These are phyloP conservation scores for Apiospora hydei DNA, from an alignment of 2,329 filamentous ascomycete species.

Conservation along the genomic window DNA sequence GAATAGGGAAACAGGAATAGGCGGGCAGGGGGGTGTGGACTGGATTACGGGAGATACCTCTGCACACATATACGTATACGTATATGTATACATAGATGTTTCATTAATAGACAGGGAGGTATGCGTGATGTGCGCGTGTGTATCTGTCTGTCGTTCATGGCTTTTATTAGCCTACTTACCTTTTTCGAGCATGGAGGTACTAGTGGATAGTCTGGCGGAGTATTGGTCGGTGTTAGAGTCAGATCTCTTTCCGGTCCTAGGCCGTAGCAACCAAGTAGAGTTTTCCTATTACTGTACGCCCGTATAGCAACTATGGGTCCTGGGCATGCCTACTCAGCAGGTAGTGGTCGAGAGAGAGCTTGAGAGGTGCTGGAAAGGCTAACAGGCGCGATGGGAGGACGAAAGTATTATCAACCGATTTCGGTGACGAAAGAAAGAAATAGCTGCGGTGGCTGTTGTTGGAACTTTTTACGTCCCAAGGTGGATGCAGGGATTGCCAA, in stretches of 20 bases:
- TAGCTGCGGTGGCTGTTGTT: background rate
- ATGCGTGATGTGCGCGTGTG: slow-evolving; percentile 18
- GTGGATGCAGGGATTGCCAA: slow-evolving; percentile 18
- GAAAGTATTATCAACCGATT: background rate
- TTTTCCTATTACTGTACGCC: slow-evolving; percentile 7
- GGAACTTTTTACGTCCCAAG: slow-evolving; percentile 1
- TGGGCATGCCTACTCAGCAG: background rate
- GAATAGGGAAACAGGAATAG: slow-evolving; percentile 19
- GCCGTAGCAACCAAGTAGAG: background rate
- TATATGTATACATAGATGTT: slow-evolving; percentile 19
- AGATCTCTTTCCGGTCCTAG: slow-evolving; percentile 7
- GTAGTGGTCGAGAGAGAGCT: too few species aligned
- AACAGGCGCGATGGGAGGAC: background rate
- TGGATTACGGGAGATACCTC: slow-evolving; percentile 4
- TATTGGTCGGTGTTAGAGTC: slow-evolving; percentile 16
- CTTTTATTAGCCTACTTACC: slow-evolving; percentile 19
- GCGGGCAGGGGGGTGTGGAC: slow-evolving; percentile 16
- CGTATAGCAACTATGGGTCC: background rate
- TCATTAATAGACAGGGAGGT: slow-evolving; percentile 21
- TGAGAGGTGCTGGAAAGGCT: background rate
- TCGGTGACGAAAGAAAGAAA: background rate
- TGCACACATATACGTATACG: slow-evolving; percentile 6
- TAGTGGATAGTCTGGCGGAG: slow-evolving; percentile 19
- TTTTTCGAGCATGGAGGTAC: slow-evolving; percentile 13
- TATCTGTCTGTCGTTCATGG: slow-evolving; percentile 17